Evolutionary conservation across 1,284 basidiomycete species (phyloP).

Genomic region (Microbotryum lychnidis-dioicae): DNA sequence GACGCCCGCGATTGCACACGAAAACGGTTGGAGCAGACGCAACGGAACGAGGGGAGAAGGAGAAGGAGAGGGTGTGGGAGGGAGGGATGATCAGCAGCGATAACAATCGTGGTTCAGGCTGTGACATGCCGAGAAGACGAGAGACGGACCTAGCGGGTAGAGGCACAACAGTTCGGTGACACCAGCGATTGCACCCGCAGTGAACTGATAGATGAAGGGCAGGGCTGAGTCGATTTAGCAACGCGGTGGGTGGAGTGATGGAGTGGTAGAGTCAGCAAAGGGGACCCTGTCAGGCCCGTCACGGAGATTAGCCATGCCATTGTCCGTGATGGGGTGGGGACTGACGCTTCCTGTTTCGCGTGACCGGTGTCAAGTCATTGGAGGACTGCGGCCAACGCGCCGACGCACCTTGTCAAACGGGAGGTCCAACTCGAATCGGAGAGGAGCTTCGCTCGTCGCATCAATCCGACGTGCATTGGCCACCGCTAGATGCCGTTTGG

Average conservation of each 20-base stretch:
- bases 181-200: slow-evolving; percentile 77
- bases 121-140: background rate
- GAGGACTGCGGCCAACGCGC: no score
- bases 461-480: no score
- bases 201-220: slow-evolving; percentile 57
- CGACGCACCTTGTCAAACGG: no score
- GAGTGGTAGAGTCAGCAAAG: background rate
- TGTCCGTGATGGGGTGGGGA: no score
- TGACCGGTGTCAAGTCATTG: no score
- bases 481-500: no score
- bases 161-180: slow-evolving; percentile 79
- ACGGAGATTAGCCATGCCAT: background rate
- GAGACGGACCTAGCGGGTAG: slow-evolving; percentile 71
- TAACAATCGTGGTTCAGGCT: background rate
- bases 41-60: background rate
- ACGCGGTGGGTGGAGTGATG: background rate
- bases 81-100: slow-evolving; percentile 7
- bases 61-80: background rate
- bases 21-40: slow-evolving; percentile 1
- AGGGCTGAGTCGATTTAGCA: slow-evolving; percentile 22
- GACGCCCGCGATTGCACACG: background rate
- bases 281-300: background rate
- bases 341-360: no score
- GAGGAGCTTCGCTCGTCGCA: no score
- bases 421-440: no score